Evolutionary conservation across 1,139 yeast genomes (phyloP), one percentile per base, ranked within the genome.

Genomic region (Candida buenavistaensis): DNA sequence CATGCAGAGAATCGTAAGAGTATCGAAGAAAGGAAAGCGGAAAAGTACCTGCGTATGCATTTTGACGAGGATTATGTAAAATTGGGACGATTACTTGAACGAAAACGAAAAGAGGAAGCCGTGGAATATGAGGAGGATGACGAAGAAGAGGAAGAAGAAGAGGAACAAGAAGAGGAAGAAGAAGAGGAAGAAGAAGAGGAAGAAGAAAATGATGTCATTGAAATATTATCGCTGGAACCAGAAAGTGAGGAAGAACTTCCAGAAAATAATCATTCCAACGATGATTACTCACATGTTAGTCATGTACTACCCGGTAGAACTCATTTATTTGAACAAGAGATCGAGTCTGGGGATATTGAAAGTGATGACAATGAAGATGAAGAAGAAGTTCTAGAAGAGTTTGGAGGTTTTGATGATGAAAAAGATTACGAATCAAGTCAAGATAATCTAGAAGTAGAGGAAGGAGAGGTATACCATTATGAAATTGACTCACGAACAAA

Each of bases 41-140:
- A 47, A n/a, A 54, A 60, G 38, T 56, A 57, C 32, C 51, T 53
- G 23, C 40, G 46, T 3, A 56, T 57, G 35, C 49, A 61, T 6
- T 64, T 62, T 37, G 72, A 69, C 36, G 69, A 65, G 3, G 62
- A 67, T 10, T 73, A 74, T 41, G 62, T 57, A 20, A 60, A 56
- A 40, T 57, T 74, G 35, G 72, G 63, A 8, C 40, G 49, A 8
- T 15, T 33, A 14, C 25, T 39, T 8, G 64, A 61, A n/a, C 59
- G 51, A 14, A 59, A 36, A 19, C 38, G 32, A 17, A 30, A 30
- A 10, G 39, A 42, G 15, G 30, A 36, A 14, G 41, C 27, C n/a
- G 39, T 6, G 19, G 23, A 34, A 39, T 14, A 36, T 26, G 34
- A 37, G 23, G 33, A 26, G 14, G 32, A 23, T 3, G 24, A 22